Base-by-base conservation (phyloP, 2,329 filamentous ascomycete species). In the Leptosphaerulina australis region DNA sequence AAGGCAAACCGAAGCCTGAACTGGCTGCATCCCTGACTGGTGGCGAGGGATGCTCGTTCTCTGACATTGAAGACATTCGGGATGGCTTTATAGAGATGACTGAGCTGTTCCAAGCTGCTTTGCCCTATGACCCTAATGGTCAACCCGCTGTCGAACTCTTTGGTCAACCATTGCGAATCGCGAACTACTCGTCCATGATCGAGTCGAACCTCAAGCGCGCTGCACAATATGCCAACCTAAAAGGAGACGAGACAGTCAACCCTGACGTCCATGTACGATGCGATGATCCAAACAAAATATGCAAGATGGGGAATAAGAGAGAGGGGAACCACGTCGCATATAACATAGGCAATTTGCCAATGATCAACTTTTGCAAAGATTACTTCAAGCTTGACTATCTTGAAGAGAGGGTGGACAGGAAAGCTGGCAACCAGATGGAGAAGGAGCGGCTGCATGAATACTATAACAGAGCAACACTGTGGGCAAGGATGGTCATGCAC, bases 401-500 rank as follows among this genome's bases (percentile, higher is more conserved):
- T 17, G 56, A 66, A 2, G 54, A 57, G 11, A 56, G 44, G 12
- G 60, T 72, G 7, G 57, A 67, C 5, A 60, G 58, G 18, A 64
- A 59, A 25, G 52, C 63, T 2, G 48, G 53, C 14, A 59, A 67
- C 9, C 55, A 61, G 6, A 62, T 59, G 38, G 56, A 59, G 10
- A 66, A 58, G 15, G 53, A 64, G 18, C 56, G 59, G 1, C 29
- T 70, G 12, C 61, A 62, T 47, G 59, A 63, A 14, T 71, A 72
- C 33, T 70, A 70, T 29, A 72, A 68, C 56, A 58, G 69, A 47
- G 64, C 62, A 33, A 66, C 68, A 1, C 41, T 64, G n/a, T 72
- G 67, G 68, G 68, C 67, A 17, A 55, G 69, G 17, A 69, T 70
- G 59, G 59, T 71, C 4, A 69, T 72, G 67, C 68, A 72, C 33